These are phyloP conservation scores for Quercus mongolica DNA, from an alignment of 306 rosid species.

Conservation along the genomic window DNA sequence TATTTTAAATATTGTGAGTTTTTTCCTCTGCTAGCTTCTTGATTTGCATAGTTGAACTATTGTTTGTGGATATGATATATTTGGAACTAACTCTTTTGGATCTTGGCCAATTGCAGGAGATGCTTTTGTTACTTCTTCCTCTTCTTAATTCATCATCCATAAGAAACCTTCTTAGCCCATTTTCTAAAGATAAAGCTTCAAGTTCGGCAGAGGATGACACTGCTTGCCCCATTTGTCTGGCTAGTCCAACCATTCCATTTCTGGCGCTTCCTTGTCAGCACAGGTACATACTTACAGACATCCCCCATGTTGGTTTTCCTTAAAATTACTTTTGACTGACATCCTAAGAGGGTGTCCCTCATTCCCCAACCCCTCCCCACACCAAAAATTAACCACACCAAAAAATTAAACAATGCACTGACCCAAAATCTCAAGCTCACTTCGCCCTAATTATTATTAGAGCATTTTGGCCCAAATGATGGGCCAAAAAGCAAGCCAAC, in stretches of 20 bases:
- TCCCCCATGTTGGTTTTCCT: neutral
- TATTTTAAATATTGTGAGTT: neutral
- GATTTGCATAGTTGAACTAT: constrained; percentile 1
- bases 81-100: constrained; percentile 4
- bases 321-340: neutral
- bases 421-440: no score
- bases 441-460: no score
- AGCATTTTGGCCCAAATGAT: neutral
- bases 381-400: neutral
- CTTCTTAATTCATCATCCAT: constrained; percentile 87
- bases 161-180: constrained; percentile 76
- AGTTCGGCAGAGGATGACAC: constrained; percentile 62
- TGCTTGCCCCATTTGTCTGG: constrained; percentile 77
- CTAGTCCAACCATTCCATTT: constrained; percentile 82
- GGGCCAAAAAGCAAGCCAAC: neutral
- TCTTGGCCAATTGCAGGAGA: constrained; percentile 70
- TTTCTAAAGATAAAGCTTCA: constrained; percentile 87
- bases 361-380: no score
- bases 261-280: constrained; percentile 95
- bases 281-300: constrained; percentile 48
- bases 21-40: neutral
- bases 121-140: constrained; percentile 94
- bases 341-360: neutral
- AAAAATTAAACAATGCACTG: no score
- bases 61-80: neutral